These are phyloP conservation scores for Pleurotus ostreatus DNA, from an alignment of 768 basidiomycete species.

Conservation along the genomic window DNA sequence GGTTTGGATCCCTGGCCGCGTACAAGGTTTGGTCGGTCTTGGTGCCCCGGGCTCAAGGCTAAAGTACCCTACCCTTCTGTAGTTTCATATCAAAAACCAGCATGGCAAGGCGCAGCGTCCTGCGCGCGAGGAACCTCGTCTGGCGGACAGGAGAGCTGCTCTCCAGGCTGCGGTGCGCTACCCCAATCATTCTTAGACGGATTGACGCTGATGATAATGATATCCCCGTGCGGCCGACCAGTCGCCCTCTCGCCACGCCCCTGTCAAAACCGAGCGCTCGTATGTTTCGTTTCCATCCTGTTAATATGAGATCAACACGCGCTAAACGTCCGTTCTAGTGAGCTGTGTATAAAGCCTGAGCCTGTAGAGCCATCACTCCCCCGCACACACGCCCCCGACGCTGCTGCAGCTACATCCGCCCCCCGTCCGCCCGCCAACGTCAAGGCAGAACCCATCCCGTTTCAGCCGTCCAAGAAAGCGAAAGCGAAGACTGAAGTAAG, in stretches of 20 bases:
- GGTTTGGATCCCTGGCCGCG: slow-evolving; percentile 42
- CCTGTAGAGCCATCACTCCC: slow-evolving; percentile 24
- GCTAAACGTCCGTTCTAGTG: neutral
- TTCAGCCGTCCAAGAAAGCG: slow-evolving; percentile 20
- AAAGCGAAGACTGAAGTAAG: slow-evolving; percentile 25
- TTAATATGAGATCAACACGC: neutral
- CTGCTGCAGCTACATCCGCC: too few species aligned
- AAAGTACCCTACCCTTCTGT: slow-evolving; percentile 9
- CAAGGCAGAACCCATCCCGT: neutral
- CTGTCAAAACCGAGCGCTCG: neutral
- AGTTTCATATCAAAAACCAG: slow-evolving; percentile 27
- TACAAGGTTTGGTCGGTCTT: slow-evolving; percentile 35
- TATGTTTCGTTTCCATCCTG: neutral
- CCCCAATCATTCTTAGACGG: neutral
- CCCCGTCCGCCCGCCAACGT: too few species aligned
- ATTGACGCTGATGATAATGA: too few species aligned
- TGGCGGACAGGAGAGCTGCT: slow-evolving; percentile 3
- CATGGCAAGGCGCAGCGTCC: slow-evolving; percentile 23
- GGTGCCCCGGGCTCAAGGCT: neutral
- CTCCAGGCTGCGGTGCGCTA: neutral
- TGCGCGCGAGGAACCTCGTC: slow-evolving; percentile 19
- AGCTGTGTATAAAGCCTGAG: slow-evolving; percentile 21
- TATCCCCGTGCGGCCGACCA: too few species aligned
- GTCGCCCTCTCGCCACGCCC: too few species aligned
- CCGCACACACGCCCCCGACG: slow-evolving; percentile 33